Base-by-base conservation (phyloP, 2,329 filamentous ascomycete species). In the Colletotrichum sojae region DNA sequence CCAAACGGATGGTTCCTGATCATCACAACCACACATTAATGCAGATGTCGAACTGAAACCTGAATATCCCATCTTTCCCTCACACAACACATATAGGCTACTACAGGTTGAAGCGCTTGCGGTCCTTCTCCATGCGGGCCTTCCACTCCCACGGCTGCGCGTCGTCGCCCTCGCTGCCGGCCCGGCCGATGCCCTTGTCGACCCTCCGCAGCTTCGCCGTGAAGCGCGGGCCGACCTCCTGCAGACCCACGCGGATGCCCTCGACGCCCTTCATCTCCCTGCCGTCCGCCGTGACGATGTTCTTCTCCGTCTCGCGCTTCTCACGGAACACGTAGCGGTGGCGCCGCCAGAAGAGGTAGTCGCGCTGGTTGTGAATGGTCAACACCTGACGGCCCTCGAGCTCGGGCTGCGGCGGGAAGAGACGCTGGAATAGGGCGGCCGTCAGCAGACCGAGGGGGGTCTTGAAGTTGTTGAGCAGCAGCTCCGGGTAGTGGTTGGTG, bases 81-180 rank as follows among this genome's bases (percentile, higher is more conserved):
- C 49, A 16, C 10, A 31, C 27, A 52, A 63, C 36, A 31, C 39
- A 56, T 36, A 6, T 43, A 20, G 46, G 31, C n/a, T 53, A n/a
- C 51, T 86, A 98, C 78, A 99, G 85, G 81, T 97, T 96, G 84
- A 98, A 99, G 78, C 94, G 91, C 73, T 95, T 98, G 76, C 96
- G 88, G 77, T 93, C 86, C 85, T 98, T 98, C 84, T 99, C 96
- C 91, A 96, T 97, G 78, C 91, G 90, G 12, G 93, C 92, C 83
- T 97, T 97, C 96, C 96, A 99, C 79, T 98, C 90, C 95, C 96
- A 98, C 77, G 97, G 93, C 73, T 94, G 89, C 45, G 94, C 94
- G 80, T 91, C 84, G 80, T 90, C 84, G 85, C 93, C 88, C 70
- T 90, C 86, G 74, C 89, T 91, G 18, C 90, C 90, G 8, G 90